Conservation (phyloP, 1,284 basidiomycete species). For the Microbotryomycetes sp. region DNA sequence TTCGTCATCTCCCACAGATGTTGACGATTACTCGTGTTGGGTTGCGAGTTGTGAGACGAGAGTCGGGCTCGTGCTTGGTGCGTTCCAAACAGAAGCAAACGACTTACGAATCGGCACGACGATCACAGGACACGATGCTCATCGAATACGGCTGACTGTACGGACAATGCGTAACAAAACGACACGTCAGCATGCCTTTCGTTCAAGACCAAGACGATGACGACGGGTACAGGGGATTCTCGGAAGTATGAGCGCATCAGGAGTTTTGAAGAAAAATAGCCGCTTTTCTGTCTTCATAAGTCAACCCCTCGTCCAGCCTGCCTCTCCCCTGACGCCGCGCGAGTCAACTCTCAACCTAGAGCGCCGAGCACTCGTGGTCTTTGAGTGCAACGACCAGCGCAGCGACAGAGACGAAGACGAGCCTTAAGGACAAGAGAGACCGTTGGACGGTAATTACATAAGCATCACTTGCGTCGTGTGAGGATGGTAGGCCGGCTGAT, state of each 20-base stretch:
- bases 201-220: too few species aligned
- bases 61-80: not conserved
- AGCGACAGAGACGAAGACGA: not conserved
- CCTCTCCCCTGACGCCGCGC: too few species aligned
- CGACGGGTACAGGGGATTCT: too few species aligned
- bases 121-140: not conserved
- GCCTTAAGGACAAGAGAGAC: not conserved
- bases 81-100: not conserved
- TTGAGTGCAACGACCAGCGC: not conserved
- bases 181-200: not conserved
- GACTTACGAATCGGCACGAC: not conserved
- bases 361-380: not conserved
- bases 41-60: not conserved
- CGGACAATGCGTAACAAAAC: too few species aligned
- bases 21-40: not conserved
- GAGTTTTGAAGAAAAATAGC: not conserved
- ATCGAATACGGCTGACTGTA: not conserved
- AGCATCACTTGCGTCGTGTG: not conserved
- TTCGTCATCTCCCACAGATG: constrained; percentile 28
- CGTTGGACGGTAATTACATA: not conserved
- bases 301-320: not conserved
- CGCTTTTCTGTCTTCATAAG: not conserved
- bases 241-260: too few species aligned
- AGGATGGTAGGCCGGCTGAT: too few species aligned
- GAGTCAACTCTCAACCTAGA: not conserved